Percentiles rank a stretch among this genome's conserved stretches.
Evolutionary conservation across 495 filamentous ascomycete genomes (phyloP).

Genomic region (Neurospora tetrasperma): DNA sequence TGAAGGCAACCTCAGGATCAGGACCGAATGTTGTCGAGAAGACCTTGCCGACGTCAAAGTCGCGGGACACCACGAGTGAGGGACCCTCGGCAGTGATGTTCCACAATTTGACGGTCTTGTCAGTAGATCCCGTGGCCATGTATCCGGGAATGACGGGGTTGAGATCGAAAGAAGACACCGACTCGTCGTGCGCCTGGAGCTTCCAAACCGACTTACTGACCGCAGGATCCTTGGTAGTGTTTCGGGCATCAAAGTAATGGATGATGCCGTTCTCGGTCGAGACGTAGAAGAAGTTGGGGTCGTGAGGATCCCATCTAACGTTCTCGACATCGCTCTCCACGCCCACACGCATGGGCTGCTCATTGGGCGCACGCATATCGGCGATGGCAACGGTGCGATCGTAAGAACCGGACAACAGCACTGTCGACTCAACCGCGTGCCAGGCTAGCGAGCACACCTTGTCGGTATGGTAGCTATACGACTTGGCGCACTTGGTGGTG

Average conservation of each 20-base stretch:
- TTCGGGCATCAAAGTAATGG: constrained; percentile 76
- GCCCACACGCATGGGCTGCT: constrained; percentile 68
- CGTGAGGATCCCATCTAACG: constrained; percentile 86
- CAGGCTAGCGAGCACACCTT: constrained; percentile 94
- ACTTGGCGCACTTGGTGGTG: constrained; percentile 84
- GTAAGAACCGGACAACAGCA: constrained; percentile 85
- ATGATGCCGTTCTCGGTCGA: constrained; percentile 85
- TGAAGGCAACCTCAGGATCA: constrained; percentile 79
- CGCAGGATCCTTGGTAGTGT: constrained; percentile 53
- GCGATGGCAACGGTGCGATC: constrained; percentile 84
- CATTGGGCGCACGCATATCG: constrained; percentile 86
- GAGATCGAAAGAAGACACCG: constrained; percentile 90
- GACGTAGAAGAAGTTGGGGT: constrained; percentile 86
- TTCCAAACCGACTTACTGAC: constrained; percentile 81
- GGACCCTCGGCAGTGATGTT: constrained; percentile 71
- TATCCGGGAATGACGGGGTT: constrained; percentile 83
- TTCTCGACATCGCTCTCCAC: constrained; percentile 93
- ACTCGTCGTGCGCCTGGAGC: constrained; percentile 88
- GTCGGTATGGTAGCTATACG: constrained; percentile 83
- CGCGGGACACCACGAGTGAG: constrained; percentile 80
- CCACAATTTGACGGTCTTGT: constrained; percentile 95
- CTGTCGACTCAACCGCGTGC: constrained; percentile 78
- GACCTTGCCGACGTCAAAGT: constrained; percentile 87
- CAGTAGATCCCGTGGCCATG: constrained; percentile 82
- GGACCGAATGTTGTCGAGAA: constrained; percentile 87